Conservation (phyloP, 169 alveolate species). For the Plasmodium cynomolgi region DNA sequence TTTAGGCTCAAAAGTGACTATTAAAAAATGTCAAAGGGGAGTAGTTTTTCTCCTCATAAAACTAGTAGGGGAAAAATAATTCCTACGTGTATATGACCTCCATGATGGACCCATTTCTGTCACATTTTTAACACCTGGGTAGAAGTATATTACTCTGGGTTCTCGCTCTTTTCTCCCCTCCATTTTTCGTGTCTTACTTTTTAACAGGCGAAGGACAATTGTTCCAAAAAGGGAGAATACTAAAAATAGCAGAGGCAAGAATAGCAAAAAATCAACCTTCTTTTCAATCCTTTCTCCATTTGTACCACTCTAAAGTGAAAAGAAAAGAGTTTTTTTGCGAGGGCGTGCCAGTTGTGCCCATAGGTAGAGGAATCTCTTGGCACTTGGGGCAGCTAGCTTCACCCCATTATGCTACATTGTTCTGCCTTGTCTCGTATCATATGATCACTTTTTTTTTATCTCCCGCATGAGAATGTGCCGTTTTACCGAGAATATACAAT, state of each 20-base stretch:
- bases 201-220: not conserved
- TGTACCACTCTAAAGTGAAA: conserved; percentile 43
- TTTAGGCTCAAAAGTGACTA: not conserved
- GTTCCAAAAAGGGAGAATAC: conserved; percentile 18
- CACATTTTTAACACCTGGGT: not conserved
- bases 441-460: not conserved
- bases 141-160: not conserved
- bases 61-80: not conserved
- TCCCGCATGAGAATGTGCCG: not conserved
- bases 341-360: not conserved
- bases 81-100: not conserved
- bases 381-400: not conserved
- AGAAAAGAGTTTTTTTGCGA: not conserved
- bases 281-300: conserved; percentile 40
- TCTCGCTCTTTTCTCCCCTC: not conserved
- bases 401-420: not conserved
- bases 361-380: not conserved
- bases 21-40: not conserved
- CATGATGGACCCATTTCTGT: not conserved
- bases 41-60: not conserved
- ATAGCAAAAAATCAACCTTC: conserved; percentile 46
- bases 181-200: not conserved
- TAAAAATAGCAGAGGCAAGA: conserved; percentile 7
- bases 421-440: not conserved
- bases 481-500: conserved; percentile 41